These are phyloP conservation scores for Houttuynia cordata DNA, from an alignment of 164 flowering plant species.

Conservation along the genomic window DNA sequence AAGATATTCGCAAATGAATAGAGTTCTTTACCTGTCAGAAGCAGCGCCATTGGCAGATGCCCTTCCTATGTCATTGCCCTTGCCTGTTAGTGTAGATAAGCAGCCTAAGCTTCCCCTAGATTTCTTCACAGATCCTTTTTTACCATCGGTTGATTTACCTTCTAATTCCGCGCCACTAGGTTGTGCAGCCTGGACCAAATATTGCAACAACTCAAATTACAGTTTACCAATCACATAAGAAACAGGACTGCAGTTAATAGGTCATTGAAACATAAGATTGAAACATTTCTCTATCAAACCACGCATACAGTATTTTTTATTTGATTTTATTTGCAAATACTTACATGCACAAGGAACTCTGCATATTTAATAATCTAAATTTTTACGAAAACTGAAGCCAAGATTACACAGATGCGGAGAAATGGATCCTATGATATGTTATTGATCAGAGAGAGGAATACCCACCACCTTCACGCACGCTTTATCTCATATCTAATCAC, in stretches of 20 bases:
- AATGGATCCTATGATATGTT: no score
- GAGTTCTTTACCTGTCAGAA: slow-evolving; percentile 17
- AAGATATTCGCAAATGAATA: neutral
- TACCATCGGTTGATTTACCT: slow-evolving; percentile 17
- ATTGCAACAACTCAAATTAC: neutral
- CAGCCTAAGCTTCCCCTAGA: slow-evolving; percentile 40
- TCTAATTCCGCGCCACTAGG: slow-evolving; percentile 14
- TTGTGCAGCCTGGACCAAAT: slow-evolving; percentile 13
- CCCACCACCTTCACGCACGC: no score
- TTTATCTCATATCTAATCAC: no score
- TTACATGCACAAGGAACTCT: no score
- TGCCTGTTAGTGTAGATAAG: slow-evolving; percentile 38
- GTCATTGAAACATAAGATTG: no score
- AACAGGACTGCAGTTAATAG: neutral
- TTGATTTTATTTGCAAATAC: no score
- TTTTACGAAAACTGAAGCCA: no score
- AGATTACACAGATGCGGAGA: no score
- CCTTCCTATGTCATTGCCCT: slow-evolving; percentile 26
- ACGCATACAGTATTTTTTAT: no score
- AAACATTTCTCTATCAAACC: no score
- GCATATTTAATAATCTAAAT: no score
- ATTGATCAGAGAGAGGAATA: no score
- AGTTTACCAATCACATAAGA: neutral
- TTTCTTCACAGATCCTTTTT: slow-evolving; percentile 17
- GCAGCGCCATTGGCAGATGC: slow-evolving; percentile 18